Evolutionary conservation across 2,329 filamentous ascomycete genomes (phyloP).

Genomic region (Neofusicoccum ribis): DNA sequence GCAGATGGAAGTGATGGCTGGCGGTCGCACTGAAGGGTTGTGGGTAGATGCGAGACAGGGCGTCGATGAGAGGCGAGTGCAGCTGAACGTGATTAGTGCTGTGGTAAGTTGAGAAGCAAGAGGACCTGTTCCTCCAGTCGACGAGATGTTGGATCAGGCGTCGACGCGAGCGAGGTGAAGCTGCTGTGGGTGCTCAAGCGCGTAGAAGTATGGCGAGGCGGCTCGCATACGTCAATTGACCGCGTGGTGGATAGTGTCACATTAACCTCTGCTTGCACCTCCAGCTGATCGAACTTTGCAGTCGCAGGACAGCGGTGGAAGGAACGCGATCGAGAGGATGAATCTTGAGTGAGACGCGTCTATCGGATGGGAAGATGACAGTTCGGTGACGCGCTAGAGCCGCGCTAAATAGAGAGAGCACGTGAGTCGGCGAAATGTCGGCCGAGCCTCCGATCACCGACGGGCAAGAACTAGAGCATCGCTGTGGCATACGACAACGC

Average conservation of each 20-base stretch:
- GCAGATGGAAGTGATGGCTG: not conserved
- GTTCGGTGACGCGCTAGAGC: not conserved
- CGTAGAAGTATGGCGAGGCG: not conserved
- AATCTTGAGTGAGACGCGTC: not conserved
- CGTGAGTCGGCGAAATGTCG: constrained; percentile 2
- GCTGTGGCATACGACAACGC: not conserved
- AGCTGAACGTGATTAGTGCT: not conserved
- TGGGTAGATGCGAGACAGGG: not conserved
- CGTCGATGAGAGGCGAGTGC: not conserved
- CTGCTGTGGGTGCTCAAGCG: not conserved
- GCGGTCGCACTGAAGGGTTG: not conserved
- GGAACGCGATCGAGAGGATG: not conserved
- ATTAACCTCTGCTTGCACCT: not conserved
- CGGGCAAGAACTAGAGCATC: constrained; percentile 2
- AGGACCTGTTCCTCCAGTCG: not conserved
- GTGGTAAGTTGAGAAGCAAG: not conserved
- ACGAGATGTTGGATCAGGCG: constrained; percentile 8
- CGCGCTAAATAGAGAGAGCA: not conserved
- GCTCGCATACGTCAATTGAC: not conserved
- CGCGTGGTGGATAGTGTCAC: not conserved
- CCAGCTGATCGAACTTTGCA: not conserved
- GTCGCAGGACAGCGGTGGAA: not conserved
- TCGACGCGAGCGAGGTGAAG: not conserved
- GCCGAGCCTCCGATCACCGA: not conserved
- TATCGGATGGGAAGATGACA: not conserved